A percentile compares a stretch with the other conserved stretches of the same genome.
These are phyloP conservation scores for Dothistroma septosporum DNA, from an alignment of 2,329 filamentous ascomycete genomes.

Conservation along the genomic window DNA sequence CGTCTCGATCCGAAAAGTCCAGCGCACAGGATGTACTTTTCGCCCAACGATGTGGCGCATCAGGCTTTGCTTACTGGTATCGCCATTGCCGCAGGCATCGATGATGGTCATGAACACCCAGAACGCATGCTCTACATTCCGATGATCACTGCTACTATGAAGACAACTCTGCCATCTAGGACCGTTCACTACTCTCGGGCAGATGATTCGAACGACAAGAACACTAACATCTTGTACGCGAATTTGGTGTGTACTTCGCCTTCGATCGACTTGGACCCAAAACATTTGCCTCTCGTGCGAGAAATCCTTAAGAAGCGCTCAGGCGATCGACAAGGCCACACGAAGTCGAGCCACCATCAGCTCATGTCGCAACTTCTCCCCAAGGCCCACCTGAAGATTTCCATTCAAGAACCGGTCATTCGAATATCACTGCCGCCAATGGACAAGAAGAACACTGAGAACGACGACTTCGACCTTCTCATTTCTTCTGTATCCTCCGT, in stretches of 20 bases:
- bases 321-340: slow-evolving; percentile 4
- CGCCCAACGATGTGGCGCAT: slow-evolving; percentile 85
- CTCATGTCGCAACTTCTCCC: slow-evolving; percentile 87
- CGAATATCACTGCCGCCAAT: slow-evolving; percentile 83
- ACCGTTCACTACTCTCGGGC: slow-evolving; percentile 75
- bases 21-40: slow-evolving; percentile 97
- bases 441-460: slow-evolving; percentile 51
- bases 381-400: slow-evolving; percentile 91
- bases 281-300: slow-evolving; percentile 80
- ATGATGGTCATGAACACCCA: slow-evolving; percentile 80
- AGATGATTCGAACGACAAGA: slow-evolving; percentile 69
- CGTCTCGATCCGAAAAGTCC: slow-evolving; percentile 88
- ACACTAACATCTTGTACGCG: slow-evolving; percentile 92
- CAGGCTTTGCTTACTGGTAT: slow-evolving; percentile 89
- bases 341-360: slow-evolving; percentile 45
- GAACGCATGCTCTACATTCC: slow-evolving; percentile 89
- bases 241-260: slow-evolving; percentile 96
- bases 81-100: slow-evolving; percentile 85
- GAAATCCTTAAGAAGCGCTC: slow-evolving; percentile 59
- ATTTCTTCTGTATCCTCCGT: slow-evolving; percentile 94
- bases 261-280: slow-evolving; percentile 86
- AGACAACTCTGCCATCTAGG: slow-evolving; percentile 91
- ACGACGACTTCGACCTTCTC: slow-evolving; percentile 87
- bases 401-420: slow-evolving; percentile 91
- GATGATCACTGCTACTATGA: slow-evolving; percentile 93